phyloP scores from a whole-genome alignment of 2,329 filamentous ascomycete genomes.

The Penicillium sp. region DNA sequence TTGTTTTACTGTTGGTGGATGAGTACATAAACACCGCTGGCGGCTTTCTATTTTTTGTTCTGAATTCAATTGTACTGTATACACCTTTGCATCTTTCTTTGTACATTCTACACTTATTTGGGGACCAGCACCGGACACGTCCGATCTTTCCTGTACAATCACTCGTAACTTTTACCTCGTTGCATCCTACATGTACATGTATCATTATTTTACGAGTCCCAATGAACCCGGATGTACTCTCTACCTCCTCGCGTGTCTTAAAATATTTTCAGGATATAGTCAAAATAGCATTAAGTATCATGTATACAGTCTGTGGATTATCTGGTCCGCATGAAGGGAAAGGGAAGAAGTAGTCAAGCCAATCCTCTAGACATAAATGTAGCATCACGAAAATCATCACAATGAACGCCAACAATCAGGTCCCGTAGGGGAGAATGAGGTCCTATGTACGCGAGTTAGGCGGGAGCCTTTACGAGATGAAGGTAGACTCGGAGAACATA shows the following conservation, averaged over 20 bases:
- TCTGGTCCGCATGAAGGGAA: constrained; percentile 19
- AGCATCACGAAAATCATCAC: constrained; percentile 29
- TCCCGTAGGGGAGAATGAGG: constrained; percentile 20
- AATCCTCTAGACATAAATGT: constrained; percentile 29
- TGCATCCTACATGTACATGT: not conserved
- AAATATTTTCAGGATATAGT: constrained; percentile 13
- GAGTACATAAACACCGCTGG: constrained; percentile 12
- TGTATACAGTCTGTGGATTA: constrained; percentile 30
- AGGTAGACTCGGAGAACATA: constrained; percentile 90
- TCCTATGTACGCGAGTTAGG: constrained; percentile 31
- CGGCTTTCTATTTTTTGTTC: constrained; percentile 7
- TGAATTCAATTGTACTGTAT: constrained; percentile 14
- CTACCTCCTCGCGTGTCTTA: not conserved
- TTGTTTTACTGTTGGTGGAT: not conserved
- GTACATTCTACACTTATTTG: constrained; percentile 8
- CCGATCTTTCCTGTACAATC: constrained; percentile 4
- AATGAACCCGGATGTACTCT: not conserved
- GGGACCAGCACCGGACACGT: not conserved
- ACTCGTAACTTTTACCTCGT: not conserved
- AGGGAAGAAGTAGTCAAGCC: constrained; percentile 22
- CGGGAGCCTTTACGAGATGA: constrained; percentile 67
- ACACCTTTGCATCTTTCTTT: constrained; percentile 10
- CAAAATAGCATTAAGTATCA: constrained; percentile 33
- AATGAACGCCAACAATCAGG: constrained; percentile 29
- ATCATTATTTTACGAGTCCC: not conserved